Base-by-base conservation (phyloP, 371 early-diverging fungal species). In the Saksenaea oblongispora region DNA sequence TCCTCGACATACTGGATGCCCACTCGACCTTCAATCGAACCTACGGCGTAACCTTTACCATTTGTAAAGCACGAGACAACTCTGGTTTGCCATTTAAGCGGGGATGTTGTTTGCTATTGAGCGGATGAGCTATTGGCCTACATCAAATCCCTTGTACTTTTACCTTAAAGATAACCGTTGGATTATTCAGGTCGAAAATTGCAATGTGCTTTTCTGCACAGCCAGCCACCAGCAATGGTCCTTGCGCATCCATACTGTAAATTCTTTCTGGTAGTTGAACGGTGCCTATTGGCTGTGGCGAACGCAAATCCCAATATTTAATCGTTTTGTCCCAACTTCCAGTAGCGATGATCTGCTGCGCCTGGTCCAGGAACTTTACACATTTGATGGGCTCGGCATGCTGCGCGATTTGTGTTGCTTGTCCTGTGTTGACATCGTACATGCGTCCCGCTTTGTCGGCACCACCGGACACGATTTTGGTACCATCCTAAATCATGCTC, bases 261-360 rank as follows among this genome's bases (percentile, higher is more conserved):
- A 87, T 80, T 59, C 98, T 93, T 64, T 96, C 95, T 10, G 91
- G 91, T 31, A 97, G 75, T 13, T 82, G 83, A 28, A 93, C 83
- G 22, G 90, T 87, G 13, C 85, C 86, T 10, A 91, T 84, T 8
- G 95, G 94, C 34, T 74, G 82, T 47, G 88, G 91, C 44, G 86
- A 78, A 58, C 95, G 84, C 61, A 91, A 66, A 77, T 98, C 96
- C 97, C 97, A 98, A 71, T 95, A 95, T 88, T 87, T 91, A 64
- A 95, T 63, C n/a, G 92, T 95, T 71, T 95, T 96, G 76, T 99
- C 99, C 98, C 99, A 99, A 59, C 93, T 86, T 9, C 92, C 98
- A 1, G 97, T 97, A 5, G 93, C 94, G 2, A 96, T 59, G 54
- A 93, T 85, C 34, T 84, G 81, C 39, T 75, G 65, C 17, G 76